These are phyloP conservation scores for Solanum habrochaites DNA, from an alignment of 257 asterid genomes.

Conservation along the genomic window DNA sequence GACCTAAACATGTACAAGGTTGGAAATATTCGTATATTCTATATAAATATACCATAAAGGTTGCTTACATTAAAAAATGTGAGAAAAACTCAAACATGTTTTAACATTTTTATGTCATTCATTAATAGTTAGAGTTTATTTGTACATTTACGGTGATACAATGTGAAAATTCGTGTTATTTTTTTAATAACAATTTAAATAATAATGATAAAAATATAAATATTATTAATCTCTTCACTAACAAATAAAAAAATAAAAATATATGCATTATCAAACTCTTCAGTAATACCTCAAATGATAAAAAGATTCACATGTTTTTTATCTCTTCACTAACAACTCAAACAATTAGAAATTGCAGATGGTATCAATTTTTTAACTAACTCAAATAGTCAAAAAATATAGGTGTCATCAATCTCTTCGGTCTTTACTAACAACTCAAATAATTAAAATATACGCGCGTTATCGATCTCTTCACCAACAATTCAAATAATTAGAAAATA, in stretches of 20 bases:
- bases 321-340: not conserved
- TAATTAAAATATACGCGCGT: not conserved
- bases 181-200: too few relatives aligned
- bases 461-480: not conserved
- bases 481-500: too few relatives aligned
- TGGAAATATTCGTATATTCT: not conserved
- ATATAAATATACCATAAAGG: not conserved
- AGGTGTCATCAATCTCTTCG: not conserved
- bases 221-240: not conserved
- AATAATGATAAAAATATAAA: not conserved
- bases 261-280: not conserved
- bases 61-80: not conserved
- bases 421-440: not conserved
- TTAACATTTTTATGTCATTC: not conserved
- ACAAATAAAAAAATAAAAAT: not conserved
- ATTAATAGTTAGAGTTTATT: not conserved
- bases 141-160: rapidly evolving
- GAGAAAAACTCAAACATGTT: not conserved
- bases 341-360: too few relatives aligned
- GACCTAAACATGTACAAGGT: not conserved
- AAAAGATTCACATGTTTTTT: not conserved
- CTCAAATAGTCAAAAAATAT: too few relatives aligned
- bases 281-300: not conserved
- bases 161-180: too few relatives aligned
- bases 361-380: not conserved